phyloP scores from a whole-genome alignment of 2,329 filamentous ascomycete species.

The Trichoderma sp. region DNA sequence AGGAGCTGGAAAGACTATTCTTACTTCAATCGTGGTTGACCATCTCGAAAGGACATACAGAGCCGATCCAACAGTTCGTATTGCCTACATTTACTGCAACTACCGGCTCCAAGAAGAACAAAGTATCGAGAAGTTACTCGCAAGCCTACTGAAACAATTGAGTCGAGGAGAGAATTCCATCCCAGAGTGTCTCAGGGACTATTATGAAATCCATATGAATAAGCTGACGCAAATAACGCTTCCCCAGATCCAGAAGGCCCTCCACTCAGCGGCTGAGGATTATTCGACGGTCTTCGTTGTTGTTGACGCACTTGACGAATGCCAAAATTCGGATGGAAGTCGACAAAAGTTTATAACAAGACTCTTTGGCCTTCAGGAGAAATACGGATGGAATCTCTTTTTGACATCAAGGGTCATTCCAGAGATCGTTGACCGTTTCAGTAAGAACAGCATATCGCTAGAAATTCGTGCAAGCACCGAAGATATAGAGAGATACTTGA shows the following conservation, averaged over 20 bases:
- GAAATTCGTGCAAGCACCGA: background rate
- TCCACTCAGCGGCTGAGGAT: background rate
- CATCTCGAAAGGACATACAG: slow-evolving; percentile 35
- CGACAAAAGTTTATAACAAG: background rate
- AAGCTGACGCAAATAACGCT: background rate
- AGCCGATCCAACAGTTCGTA: slow-evolving; percentile 31
- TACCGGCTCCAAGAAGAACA: slow-evolving; percentile 38
- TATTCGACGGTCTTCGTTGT: background rate
- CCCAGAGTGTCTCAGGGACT: background rate
- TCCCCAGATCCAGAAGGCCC: background rate
- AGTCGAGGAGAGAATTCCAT: background rate
- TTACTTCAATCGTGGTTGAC: slow-evolving; percentile 45
- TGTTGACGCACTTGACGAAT: slow-evolving; percentile 15
- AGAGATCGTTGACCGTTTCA: background rate
- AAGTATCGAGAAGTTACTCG: background rate
- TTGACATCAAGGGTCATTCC: slow-evolving; percentile 26
- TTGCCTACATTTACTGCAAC: slow-evolving; percentile 49
- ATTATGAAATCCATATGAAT: background rate
- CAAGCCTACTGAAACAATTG: background rate
- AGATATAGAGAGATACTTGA: background rate
- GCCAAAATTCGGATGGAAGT: background rate
- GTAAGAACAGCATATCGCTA: background rate
- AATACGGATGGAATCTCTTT: background rate
- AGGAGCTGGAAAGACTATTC: slow-evolving; percentile 51
- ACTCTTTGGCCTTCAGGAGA: background rate